A percentile compares a stretch with the other conserved stretches of the same genome.
These are phyloP conservation scores for Dactylellina drechsleri DNA, from an alignment of 2,329 filamentous ascomycete genomes.

Conservation along the genomic window DNA sequence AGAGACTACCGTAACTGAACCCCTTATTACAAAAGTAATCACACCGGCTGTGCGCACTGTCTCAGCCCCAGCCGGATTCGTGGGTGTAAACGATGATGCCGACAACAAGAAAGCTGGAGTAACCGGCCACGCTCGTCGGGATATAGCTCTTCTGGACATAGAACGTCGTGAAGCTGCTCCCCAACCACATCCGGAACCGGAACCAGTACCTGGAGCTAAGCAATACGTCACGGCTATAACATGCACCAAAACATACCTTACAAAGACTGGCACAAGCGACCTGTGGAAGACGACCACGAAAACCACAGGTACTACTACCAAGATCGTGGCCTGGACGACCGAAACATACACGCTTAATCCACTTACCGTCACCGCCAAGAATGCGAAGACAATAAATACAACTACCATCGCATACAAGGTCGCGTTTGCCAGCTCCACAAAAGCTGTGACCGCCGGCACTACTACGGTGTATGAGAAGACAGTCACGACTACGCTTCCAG, in stretches of 20 bases:
- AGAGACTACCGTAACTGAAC: not conserved
- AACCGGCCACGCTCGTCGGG: not conserved
- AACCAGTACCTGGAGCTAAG: slow-evolving; percentile 15
- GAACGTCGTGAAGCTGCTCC: slow-evolving; percentile 4
- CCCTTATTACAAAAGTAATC: slow-evolving; percentile 2
- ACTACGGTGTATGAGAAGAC: slow-evolving; percentile 8
- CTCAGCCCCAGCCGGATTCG: slow-evolving; percentile 25
- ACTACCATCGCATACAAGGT: slow-evolving; percentile 12
- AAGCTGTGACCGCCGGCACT: not conserved
- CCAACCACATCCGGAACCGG: not conserved
- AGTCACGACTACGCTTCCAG: slow-evolving; percentile 8
- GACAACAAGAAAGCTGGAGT: slow-evolving; percentile 1
- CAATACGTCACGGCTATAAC: slow-evolving; percentile 18
- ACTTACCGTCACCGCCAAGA: slow-evolving; percentile 5
- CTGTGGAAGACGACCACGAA: slow-evolving; percentile 39
- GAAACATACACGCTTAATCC: not conserved
- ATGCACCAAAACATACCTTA: slow-evolving; percentile 37
- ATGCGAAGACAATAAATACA: not conserved
- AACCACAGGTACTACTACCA: slow-evolving; percentile 12
- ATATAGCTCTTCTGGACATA: not conserved
- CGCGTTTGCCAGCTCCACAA: slow-evolving; percentile 2
- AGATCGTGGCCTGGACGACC: not conserved
- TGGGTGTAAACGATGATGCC: slow-evolving; percentile 24
- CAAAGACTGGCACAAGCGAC: slow-evolving; percentile 31
- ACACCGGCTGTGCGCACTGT: not conserved